Evolutionary conservation across 1,139 yeast species (phyloP), one percentile per base, ranked within the genome.

Genomic region (Taphrina pruni): DNA sequence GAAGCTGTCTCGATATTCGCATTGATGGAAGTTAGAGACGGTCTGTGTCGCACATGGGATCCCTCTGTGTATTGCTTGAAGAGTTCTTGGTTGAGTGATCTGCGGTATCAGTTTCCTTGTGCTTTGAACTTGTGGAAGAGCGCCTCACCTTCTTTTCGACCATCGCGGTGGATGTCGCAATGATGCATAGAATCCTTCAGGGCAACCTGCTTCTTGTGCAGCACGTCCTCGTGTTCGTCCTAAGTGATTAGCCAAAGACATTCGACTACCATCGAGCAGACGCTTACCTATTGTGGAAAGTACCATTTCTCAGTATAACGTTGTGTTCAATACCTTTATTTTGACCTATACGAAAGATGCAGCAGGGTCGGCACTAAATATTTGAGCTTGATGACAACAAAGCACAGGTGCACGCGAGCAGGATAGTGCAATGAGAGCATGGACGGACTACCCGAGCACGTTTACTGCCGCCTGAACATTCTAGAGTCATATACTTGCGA

Each of bases 191-290:
- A 54, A 17, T 11, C 43, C 41, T 14, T 38, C 43, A 6, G 58
- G 43, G 2, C 60, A 50, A 9, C 45, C 60, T 26, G 32, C 32
- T 5, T 56, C 50, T 17, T n/a, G 26, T 21, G 60, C 50, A 39
- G 60, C 60, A 21, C 60, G 60, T 8, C 60, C 60, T 39, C 60
- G 26, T 41, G 60, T 56, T 41, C 60, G 32, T 8, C 60, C 60
- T 56, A 20, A 8, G n/a, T 21, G 3, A 5, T 26, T 8, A 50
- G 35, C 52, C 32, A 26, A 46, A 46, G 6, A 46, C 32, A 46
- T 8, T 46, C 20, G 52, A 17, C 14, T 46, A 9, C n/a, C 52
- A 21, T 11, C 52, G 20, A 3, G 14, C 6, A 14, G 11, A 14
- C 3, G 8, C 48, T 7, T 14, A 45, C 48, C 48, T 45, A 45